Conservation (phyloP, 2,329 filamentous ascomycete species). For the Lachnellula occidentalis region DNA sequence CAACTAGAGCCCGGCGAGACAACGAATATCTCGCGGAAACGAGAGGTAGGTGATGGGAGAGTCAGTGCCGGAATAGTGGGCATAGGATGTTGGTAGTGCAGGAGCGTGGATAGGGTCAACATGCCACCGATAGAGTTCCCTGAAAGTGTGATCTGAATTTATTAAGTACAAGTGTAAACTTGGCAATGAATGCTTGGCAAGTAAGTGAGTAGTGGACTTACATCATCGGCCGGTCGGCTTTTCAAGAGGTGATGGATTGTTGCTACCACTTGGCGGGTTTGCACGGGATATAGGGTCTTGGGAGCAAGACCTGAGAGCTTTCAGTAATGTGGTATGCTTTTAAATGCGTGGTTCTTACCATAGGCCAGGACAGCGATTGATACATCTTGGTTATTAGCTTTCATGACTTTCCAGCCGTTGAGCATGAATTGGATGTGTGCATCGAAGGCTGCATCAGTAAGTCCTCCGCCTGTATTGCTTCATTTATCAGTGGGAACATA, state of each 20-base stretch:
- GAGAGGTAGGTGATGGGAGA: not conserved
- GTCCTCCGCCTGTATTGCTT: not conserved
- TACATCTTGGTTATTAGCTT: not conserved
- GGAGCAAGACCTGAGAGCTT: not conserved
- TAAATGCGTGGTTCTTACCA: not conserved
- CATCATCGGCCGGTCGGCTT: not conserved
- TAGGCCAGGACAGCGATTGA: not conserved
- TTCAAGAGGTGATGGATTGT: not conserved
- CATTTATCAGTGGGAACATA: too few relatives aligned
- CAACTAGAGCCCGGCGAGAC: not conserved
- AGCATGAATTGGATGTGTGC: not conserved
- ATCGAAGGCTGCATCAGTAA: not conserved
- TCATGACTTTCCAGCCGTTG: not conserved
- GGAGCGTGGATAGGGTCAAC: not conserved
- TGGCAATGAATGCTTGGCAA: not conserved
- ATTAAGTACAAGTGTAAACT: not conserved
- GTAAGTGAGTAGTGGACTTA: not conserved
- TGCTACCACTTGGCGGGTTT: not conserved
- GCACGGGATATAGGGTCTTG: not conserved
- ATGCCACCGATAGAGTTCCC: not conserved
- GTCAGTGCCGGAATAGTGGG: not conserved
- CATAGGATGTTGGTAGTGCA: not conserved
- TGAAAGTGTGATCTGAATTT: not conserved
- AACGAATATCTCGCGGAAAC: not conserved
- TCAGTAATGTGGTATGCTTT: not conserved